Percentiles rank a stretch among this genome's conserved stretches.
These are phyloP conservation scores for Geosmithia putterillii DNA, from an alignment of 2,329 filamentous ascomycete species.

Conservation along the genomic window DNA sequence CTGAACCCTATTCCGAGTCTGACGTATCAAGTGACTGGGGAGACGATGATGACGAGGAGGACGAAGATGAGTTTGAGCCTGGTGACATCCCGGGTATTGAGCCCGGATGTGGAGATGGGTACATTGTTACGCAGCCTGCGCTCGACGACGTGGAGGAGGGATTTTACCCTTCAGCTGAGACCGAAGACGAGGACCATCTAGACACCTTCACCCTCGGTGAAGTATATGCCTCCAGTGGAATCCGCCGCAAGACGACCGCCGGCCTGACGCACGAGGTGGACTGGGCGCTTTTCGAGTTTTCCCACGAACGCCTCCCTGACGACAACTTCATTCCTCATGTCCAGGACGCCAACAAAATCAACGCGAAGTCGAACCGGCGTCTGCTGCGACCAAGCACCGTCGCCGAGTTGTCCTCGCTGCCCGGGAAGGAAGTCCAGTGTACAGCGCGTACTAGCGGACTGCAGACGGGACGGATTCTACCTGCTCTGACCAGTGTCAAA, in stretches of 20 bases:
- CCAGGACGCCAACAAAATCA: slow-evolving; percentile 4
- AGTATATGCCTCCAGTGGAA: slow-evolving; percentile 80
- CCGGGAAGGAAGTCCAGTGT: slow-evolving; percentile 72
- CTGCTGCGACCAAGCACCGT: slow-evolving; percentile 42
- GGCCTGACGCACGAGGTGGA: slow-evolving; percentile 83
- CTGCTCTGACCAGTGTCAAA: slow-evolving; percentile 72
- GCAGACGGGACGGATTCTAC: slow-evolving; percentile 65
- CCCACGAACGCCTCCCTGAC: slow-evolving; percentile 55
- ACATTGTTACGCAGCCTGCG: slow-evolving; percentile 82
- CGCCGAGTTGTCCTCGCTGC: slow-evolving; percentile 48
- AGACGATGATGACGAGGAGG: slow-evolving; percentile 34
- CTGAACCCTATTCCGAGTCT: slow-evolving; percentile 36
- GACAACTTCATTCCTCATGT: slow-evolving; percentile 54
- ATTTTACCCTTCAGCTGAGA: slow-evolving; percentile 65
- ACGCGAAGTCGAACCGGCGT: slow-evolving; percentile 11
- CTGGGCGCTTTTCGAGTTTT: slow-evolving; percentile 82
- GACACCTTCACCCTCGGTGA: slow-evolving; percentile 71
- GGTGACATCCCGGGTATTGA: slow-evolving; percentile 73
- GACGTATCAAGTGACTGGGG: slow-evolving; percentile 40
- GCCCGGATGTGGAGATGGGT: slow-evolving; percentile 61
- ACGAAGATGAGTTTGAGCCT: slow-evolving; percentile 44
- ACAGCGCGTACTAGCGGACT: slow-evolving; percentile 78
- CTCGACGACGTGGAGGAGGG: slow-evolving; percentile 75
- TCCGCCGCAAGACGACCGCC: slow-evolving; percentile 61
- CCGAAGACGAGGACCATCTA: slow-evolving; percentile 69